These are phyloP conservation scores for Aspergillus brasiliensis DNA, from an alignment of 2,329 filamentous ascomycete species.

Conservation along the genomic window DNA sequence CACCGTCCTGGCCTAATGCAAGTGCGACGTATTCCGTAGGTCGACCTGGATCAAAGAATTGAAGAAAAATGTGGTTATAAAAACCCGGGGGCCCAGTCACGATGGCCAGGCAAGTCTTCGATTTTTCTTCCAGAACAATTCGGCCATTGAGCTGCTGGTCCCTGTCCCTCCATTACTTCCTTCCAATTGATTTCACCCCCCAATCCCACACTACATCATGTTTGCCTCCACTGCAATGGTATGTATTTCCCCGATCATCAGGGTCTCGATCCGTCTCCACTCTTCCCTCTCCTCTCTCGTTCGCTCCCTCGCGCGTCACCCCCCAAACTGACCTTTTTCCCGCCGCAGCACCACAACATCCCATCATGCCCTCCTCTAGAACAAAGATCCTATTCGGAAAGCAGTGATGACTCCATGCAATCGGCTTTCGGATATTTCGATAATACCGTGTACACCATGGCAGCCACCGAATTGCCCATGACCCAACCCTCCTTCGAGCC, in stretches of 20 bases:
- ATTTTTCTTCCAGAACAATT: slow-evolving; percentile 1
- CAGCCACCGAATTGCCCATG: slow-evolving; percentile 12
- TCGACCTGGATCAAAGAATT: slow-evolving; percentile 15
- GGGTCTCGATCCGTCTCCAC: neutral
- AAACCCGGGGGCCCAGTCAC: slow-evolving; percentile 8
- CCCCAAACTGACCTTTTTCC: neutral
- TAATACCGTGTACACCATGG: slow-evolving; percentile 14
- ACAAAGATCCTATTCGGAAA: slow-evolving; percentile 21
- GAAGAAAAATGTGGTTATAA: slow-evolving; percentile 8
- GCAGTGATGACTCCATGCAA: slow-evolving; percentile 23
- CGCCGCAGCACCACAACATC: slow-evolving; percentile 14
- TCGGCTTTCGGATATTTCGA: slow-evolving; percentile 20
- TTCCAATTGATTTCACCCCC: slow-evolving; percentile 5
- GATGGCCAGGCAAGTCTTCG: neutral
- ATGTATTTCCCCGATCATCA: slow-evolving; percentile 1
- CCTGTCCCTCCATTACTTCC: slow-evolving; percentile 1
- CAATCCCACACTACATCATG: slow-evolving; percentile 8
- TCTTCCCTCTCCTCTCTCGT: neutral
- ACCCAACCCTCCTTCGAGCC: slow-evolving; percentile 15
- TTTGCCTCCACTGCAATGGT: slow-evolving; percentile 13
- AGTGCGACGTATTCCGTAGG: slow-evolving; percentile 17
- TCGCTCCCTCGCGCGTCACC: too few species aligned
- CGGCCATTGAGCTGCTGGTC: neutral
- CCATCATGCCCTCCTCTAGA: slow-evolving; percentile 27
- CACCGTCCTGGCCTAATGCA: slow-evolving; percentile 20